Base-by-base conservation (phyloP, 2,329 filamentous ascomycete species). In the Juglanconis juglandina region DNA sequence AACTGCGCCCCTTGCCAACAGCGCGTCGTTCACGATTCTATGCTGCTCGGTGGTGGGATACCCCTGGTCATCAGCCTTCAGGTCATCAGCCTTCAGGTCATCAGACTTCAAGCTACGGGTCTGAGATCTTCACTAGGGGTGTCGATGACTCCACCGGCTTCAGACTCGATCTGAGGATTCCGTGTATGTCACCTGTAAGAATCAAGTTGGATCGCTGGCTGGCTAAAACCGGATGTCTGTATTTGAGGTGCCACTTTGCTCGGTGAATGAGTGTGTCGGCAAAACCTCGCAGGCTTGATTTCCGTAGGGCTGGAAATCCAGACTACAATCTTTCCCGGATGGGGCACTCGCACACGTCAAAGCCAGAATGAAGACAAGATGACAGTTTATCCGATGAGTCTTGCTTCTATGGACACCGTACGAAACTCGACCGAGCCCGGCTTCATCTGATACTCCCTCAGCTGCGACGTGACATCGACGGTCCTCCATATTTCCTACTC, bases 301-400 rank as follows among this genome's bases (percentile, higher is more conserved):
- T 42, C n/a, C n/a, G 39, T 42, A 42, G n/a, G 39, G 39, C 39
- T 42, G 39, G 35, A 42, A 13, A 42, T 1, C 10, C 4, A 9
- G n/a, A 7, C 39, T 42, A 4, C n/a, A 42, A 14, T 10, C 4
- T 42, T 42, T 42, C 10, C 39, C 5, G 39, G 6, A 11, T 9
- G n/a, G 39, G 11, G 11, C n/a, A 4, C 39, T 42, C 11, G 4
- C 10, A 13, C 39, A 9, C 11, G 39, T 14, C 39, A 13, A 42
- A 42, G 39, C n/a, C 34, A 50, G 54, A 50, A 47, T 44, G 24
- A 37, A 58, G 56, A 58, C 49, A 58, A 37, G 56, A 58, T 58
- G 56, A 47, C 56, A 58, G 48, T 32, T 58, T 58, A 17, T 58
- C 56, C 49, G 56, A 58, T 53, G 56, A 34, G n/a, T 47, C 39